phyloP scores from a whole-genome alignment of 2,329 filamentous ascomycete species.

The Xylaria sp. region DNA sequence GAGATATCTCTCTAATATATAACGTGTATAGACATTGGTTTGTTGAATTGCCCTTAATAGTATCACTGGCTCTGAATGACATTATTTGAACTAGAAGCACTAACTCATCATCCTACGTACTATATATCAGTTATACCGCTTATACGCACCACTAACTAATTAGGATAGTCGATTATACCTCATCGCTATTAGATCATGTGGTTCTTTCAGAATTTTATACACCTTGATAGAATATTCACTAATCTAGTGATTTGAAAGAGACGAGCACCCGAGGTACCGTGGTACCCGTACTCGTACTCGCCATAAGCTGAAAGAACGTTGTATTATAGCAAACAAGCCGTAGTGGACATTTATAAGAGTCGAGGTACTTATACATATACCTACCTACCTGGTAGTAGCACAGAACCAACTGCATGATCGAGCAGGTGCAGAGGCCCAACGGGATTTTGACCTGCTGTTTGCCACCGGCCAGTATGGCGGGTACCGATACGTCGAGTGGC shows the following conservation, averaged over 20 bases:
- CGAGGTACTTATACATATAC: not conserved
- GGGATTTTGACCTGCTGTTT: constrained; percentile 10
- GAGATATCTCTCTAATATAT: not conserved
- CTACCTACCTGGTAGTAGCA: not conserved
- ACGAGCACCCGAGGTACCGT: not conserved
- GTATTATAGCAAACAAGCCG: not conserved
- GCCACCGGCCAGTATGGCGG: not conserved
- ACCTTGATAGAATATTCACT: no score
- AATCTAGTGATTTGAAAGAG: not conserved
- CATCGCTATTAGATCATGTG: not conserved
- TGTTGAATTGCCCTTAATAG: not conserved
- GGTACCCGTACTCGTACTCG: not conserved
- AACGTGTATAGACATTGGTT: not conserved
- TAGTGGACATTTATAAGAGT: not conserved
- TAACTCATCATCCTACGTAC: not conserved
- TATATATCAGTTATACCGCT: not conserved
- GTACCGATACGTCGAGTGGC: constrained; percentile 28
- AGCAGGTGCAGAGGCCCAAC: not conserved
- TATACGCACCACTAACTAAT: not conserved
- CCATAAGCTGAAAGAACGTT: not conserved
- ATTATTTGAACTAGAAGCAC: not conserved
- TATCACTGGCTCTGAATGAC: not conserved
- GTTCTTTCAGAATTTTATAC: no score
- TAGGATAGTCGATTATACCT: not conserved
- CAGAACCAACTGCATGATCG: not conserved